Percentiles rank a stretch among this genome's conserved stretches.
Conservation (phyloP, 805 yeast species). For the Zygoascus ofunaensis region DNA sequence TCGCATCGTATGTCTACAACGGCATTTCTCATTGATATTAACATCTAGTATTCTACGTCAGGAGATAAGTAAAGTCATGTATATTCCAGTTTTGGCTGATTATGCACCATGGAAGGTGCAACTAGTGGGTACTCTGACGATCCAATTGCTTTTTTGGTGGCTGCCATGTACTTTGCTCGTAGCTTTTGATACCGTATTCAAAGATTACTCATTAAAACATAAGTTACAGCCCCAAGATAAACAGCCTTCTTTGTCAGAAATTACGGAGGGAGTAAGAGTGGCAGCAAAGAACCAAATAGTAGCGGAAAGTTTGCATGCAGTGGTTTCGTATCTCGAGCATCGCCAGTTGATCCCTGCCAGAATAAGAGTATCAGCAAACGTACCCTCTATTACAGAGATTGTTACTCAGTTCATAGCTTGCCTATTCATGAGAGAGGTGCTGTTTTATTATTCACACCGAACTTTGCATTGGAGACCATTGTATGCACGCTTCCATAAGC, state of each 20-base stretch:
- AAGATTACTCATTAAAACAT: constrained; percentile 10
- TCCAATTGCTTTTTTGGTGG: background rate
- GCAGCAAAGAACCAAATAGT: constrained; percentile 7
- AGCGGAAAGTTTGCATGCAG: background rate
- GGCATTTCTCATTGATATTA: too few relatives aligned
- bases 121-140: background rate
- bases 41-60: too few relatives aligned
- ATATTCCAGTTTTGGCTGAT: background rate
- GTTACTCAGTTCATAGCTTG: constrained; percentile 3
- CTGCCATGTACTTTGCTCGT: constrained; percentile 1
- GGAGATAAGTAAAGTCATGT: too few relatives aligned
- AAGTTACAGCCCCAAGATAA: constrained; percentile 8
- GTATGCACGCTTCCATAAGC: constrained; percentile 12
- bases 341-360: background rate
- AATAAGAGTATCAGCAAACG: background rate
- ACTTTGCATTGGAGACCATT: constrained; percentile 7
- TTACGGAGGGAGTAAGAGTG: constrained; percentile 3
- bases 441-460: constrained; percentile 14
- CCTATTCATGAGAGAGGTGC: constrained; percentile 10
- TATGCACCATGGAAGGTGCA: background rate
- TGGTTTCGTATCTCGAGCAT: background rate
- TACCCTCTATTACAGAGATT: background rate
- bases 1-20: too few relatives aligned
- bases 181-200: background rate
- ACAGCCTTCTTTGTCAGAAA: constrained; percentile 9